Evolutionary conservation across 139 green algal genomes (phyloP), one percentile per base, ranked within the genome.

Genomic region (Chlorella sp.): DNA sequence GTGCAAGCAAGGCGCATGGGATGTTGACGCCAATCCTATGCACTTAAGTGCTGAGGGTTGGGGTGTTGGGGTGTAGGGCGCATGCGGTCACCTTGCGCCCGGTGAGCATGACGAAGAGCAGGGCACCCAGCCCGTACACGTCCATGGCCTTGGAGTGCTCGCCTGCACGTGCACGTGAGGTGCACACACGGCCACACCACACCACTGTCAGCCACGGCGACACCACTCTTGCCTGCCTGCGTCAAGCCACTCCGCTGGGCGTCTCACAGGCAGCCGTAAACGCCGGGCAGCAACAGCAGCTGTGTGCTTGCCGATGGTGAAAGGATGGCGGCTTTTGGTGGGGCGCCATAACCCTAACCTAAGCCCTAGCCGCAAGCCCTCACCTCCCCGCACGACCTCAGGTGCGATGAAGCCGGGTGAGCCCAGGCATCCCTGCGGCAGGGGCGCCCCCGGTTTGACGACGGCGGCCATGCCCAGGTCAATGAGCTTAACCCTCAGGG

Each of bases 91-190:
- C 42, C 42, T 85, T 88, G 62, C 77, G 76, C 22, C 82, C 82
- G 1, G 76, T 79, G n/a, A 88, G 74, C 82, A 88, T 85, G 31
- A 80, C 62, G 63, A 85, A 88, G 22, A 88, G 79, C 76, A 88
- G 60, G 66, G 84, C 79, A 27, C 82, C 82, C 32, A 85, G 64
- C 2, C 65, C 70, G 62, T 81, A 87, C 0, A 87, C 31, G 34
- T 75, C 60, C 55, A 68, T 62, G 20, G 29, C 35, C 14, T 71
- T 33, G 35, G 61, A 62, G 35, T 73, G 72, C n/a, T 27, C 6
- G 2, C 55, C 55, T 64, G 55, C 55, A 30, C 4, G 55, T 20
- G 24, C 20, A 64, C 24, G 14, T 31, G 14, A 64, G 20, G 24
- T 64, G 55, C 55, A 27, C 4, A n/a, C n/a, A n/a, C n/a, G n/a